Base-by-base conservation (phyloP, 306 rosid species). In the Elaeagnus macrophylla region DNA sequence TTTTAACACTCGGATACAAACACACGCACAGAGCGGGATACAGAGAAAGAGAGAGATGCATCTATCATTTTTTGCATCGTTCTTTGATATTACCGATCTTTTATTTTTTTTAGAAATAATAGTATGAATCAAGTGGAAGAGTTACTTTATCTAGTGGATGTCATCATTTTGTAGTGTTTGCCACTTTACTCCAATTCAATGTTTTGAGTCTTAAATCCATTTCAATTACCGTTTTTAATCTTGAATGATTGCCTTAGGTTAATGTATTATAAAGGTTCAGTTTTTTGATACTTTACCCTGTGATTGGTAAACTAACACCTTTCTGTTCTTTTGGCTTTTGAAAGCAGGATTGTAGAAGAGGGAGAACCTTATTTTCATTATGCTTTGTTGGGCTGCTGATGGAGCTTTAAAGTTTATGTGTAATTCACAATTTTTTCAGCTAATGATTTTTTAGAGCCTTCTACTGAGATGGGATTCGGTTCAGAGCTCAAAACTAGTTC, bases 391-490 rank as follows among this genome's bases (percentile, higher is more conserved):
- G 32, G 25, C 47, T 43, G 56, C 46, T 44, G 59, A 20, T 42
- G 61, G 67, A 65, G 68, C 57, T 62, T 57, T 51, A 67, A 50
- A 57, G 38, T 43, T 60, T n/a, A 25, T 49, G 64, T 74, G 80
- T 73, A 67, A 17, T 65, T 56, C 45, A 62, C 54, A 71, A 39
- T 57, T 32, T 56, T 40, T 47, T 55, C 53, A 65, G 60, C 18
- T 67, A 58, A 60, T 57, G 61, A 70, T 60, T 57, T 52, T 59
- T 41, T 77, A 72, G 83, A 65, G 39, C 37, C 69, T 18, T 64
- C 71, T 62, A 61, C 45, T 48, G 76, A 64, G 42, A 85, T 75
- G 85, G 84, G 71, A 64, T 67, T 59, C 68, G 68, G 75, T 65
- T 56, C 72, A 61, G 82, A 70, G 47, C 76, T 59, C 17, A 59